Percentiles rank a stretch among this genome's conserved stretches.
phyloP scores from a whole-genome alignment of 257 asterid species.

The Anisodus tanguticus region DNA sequence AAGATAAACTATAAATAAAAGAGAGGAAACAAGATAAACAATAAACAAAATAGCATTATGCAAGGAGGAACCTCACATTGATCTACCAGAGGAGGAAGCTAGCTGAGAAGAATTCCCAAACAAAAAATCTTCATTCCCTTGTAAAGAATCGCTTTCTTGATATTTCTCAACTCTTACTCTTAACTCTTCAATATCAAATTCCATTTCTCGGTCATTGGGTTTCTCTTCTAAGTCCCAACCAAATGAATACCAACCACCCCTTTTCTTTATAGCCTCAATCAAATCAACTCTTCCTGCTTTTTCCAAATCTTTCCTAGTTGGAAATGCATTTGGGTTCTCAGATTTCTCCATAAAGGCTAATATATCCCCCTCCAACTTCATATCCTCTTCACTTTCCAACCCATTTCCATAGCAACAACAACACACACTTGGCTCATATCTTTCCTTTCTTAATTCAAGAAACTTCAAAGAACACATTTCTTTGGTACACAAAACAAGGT shows the following conservation, averaged over 20 bases:
- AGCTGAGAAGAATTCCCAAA: conserved; percentile 40
- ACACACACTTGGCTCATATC: conserved; percentile 27
- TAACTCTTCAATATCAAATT: conserved; percentile 55
- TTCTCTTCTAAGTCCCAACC: conserved; percentile 68
- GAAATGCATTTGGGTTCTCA: conserved; percentile 69
- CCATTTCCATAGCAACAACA: conserved; percentile 55
- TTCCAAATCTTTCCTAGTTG: conserved; percentile 65
- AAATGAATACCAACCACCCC: conserved; percentile 84
- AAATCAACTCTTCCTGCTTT: conserved; percentile 83
- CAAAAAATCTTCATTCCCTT: conserved; percentile 27
- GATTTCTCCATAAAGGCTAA: conserved; percentile 88
- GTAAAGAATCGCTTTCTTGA: conserved; percentile 46
- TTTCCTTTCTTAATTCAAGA: conserved; percentile 33
- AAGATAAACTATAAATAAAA: background rate
- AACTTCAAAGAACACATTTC: conserved; percentile 40
- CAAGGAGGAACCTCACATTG: conserved; percentile 60
- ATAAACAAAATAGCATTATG: conserved; percentile 12
- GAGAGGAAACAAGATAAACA: conserved; percentile 6
- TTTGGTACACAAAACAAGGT: conserved; percentile 17
- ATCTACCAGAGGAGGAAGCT: conserved; percentile 47
- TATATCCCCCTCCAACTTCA: conserved; percentile 72
- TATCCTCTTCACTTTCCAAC: conserved; percentile 59
- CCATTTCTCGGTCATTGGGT: conserved; percentile 26
- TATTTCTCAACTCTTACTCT: conserved; percentile 50
- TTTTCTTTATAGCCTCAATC: conserved; percentile 67